Conservation (phyloP, 2,329 filamentous ascomycete genomes). For the Talaromyces funiculosus region DNA sequence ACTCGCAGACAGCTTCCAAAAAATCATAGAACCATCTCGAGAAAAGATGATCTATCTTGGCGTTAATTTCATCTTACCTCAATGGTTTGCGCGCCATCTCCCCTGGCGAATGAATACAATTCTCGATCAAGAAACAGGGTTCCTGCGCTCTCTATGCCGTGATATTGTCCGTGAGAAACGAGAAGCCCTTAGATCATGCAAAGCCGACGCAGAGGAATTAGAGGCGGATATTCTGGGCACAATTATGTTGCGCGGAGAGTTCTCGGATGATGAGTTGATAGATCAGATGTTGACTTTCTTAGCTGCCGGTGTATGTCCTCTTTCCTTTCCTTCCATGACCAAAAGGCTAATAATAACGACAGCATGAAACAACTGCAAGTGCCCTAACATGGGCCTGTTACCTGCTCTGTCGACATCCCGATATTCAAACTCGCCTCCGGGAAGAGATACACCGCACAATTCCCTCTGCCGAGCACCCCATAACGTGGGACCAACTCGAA, state of each 20-base stretch:
- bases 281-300: slow-evolving; percentile 41
- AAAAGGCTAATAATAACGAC: neutral
- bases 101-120: slow-evolving; percentile 36
- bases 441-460: slow-evolving; percentile 46
- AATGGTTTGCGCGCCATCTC: slow-evolving; percentile 45
- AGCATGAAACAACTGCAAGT: slow-evolving; percentile 53
- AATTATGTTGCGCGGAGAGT: slow-evolving; percentile 34
- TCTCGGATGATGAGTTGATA: slow-evolving; percentile 35
- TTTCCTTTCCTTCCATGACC: neutral
- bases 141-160: slow-evolving; percentile 29
- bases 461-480: slow-evolving; percentile 30
- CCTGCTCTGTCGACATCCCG: slow-evolving; percentile 46
- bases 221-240: slow-evolving; percentile 36
- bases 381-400: slow-evolving; percentile 52
- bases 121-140: slow-evolving; percentile 26
- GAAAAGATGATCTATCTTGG: slow-evolving; percentile 42
- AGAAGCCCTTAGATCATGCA: slow-evolving; percentile 20
- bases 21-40: slow-evolving; percentile 44
- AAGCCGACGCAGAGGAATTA: slow-evolving; percentile 35
- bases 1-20: slow-evolving; percentile 48
- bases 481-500: slow-evolving; percentile 49
- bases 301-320: slow-evolving; percentile 30
- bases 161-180: slow-evolving; percentile 33
- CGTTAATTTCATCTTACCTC: slow-evolving; percentile 44
- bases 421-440: slow-evolving; percentile 45